Conservation (phyloP, 164 flowering plant species). For the Nymphaea thermarum region DNA sequence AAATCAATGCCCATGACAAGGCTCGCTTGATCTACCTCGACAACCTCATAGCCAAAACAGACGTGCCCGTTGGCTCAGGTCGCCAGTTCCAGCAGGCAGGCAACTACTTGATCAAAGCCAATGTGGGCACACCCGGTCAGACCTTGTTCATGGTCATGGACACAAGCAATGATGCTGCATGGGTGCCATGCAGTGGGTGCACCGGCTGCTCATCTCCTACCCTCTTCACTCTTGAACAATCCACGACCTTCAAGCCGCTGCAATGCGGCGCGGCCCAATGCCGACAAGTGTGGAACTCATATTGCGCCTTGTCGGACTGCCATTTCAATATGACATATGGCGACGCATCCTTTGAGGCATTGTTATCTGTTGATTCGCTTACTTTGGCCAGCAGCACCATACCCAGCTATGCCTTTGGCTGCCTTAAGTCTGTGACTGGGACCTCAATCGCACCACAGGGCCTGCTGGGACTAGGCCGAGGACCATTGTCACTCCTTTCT, state of each 20-base stretch:
- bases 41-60: conserved; percentile 18
- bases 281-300: conserved; percentile 51
- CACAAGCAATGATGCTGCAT: conserved; percentile 77
- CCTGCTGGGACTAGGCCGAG: conserved; percentile 79
- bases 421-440: conserved; percentile 51
- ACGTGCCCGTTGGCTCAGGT: conserved; percentile 71
- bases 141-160: conserved; percentile 75
- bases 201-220: conserved; percentile 54
- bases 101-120: conserved; percentile 55
- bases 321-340: conserved; percentile 74
- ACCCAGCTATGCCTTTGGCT: conserved; percentile 64
- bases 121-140: conserved; percentile 77
- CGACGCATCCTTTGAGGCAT: conserved; percentile 44
- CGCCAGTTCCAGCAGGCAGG: conserved; percentile 56
- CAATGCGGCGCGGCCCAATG: conserved; percentile 56
- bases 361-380: conserved; percentile 55
- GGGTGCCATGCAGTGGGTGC: conserved; percentile 86
- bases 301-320: conserved; percentile 39
- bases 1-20: conserved; percentile 29
- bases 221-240: conserved; percentile 28
- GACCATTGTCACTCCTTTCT: conserved; percentile 60
- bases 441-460: conserved; percentile 71
- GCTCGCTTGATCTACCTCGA: conserved; percentile 48
- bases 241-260: conserved; percentile 41
- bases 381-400: conserved; percentile 44